Conservation (phyloP, 345 rosid genomes). For the Moricandia arvensis region DNA sequence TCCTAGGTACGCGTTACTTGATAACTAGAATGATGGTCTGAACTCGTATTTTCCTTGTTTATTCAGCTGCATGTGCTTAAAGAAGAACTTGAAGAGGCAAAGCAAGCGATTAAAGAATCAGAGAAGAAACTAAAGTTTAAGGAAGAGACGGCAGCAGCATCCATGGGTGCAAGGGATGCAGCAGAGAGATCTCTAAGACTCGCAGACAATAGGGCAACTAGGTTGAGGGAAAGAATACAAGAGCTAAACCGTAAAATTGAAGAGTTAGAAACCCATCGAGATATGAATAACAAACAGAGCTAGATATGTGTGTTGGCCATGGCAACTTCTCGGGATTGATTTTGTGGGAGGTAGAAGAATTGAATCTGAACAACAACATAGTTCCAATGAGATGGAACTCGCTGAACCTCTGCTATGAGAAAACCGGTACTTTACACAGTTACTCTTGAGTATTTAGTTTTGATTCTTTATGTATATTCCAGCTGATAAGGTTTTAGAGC, state of each 20-base stretch:
- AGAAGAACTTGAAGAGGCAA: constrained; percentile 90
- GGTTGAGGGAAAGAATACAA: constrained; percentile 90
- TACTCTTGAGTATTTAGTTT: constrained; percentile 8
- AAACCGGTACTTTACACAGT: constrained; percentile 11
- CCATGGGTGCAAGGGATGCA: constrained; percentile 99
- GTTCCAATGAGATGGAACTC: constrained; percentile 94
- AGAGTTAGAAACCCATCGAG: constrained; percentile 72
- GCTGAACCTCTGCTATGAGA: constrained; percentile 83
- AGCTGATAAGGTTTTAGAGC: constrained; percentile 8
- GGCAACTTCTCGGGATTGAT: constrained; percentile 98
- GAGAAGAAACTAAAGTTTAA: constrained; percentile 91
- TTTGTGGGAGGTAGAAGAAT: constrained; percentile 62
- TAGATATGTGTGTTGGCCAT: constrained; percentile 94
- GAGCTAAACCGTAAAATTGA: constrained; percentile 82
- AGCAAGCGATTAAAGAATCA: constrained; percentile 63
- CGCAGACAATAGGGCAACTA: constrained; percentile 84
- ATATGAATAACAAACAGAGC: constrained; percentile 51
- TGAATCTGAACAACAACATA: constrained; percentile 47
- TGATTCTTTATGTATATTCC: constrained; percentile 20
- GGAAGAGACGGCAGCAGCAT: constrained; percentile 94
- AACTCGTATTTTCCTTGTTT: constrained; percentile 20
- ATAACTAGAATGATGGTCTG: background rate
- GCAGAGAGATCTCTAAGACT: constrained; percentile 89
- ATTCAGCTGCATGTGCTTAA: constrained; percentile 62
- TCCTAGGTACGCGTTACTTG: background rate